Base-by-base conservation (phyloP, 768 basidiomycete genomes). In the Suillus lakei region DNA sequence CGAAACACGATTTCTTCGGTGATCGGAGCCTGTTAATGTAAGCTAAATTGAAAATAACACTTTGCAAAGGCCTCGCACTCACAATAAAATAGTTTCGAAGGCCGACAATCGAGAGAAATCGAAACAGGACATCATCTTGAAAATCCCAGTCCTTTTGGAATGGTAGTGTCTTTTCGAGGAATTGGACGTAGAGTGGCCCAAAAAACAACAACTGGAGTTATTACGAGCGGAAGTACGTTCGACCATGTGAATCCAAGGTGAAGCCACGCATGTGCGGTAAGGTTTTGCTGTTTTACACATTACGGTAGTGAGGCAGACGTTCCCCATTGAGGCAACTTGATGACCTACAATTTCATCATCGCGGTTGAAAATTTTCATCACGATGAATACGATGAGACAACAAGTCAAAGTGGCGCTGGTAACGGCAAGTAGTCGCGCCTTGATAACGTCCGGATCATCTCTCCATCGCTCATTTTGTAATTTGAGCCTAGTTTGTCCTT, bases 1-100 rank as follows among this genome's bases (percentile, higher is more conserved):
- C 98, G 83, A 74, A 98, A 99, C 9, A 94, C 92, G 30, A 98
- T 64, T 76, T 99, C 97, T 79, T 99, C 97, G 0, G 96, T 96
- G 39, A 96, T 76, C 0, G 97, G 97, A 4, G 85, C 96, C 95
- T 96, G 65, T 36, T 5, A 23, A 38, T 32, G 9, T 21, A 6
- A 51, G n/a, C 28, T 59, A 30, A 5, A 30, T 41, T 10, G 28
- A 10, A 59, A 21, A 28, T 12, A 28, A 30, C 7, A 41, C 36
- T 68, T 64, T 44, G 13, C 61, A 53, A 59, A 53, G 10, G 18
- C 10, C 38, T 59, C 6, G 12, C 34, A 74, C 82, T 26, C 62
- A 85, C 87, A 46, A 83, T 64, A 26, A 82, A 58, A 74, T 90
- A 94, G 74, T 96, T 97, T 64, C 96, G 80, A 26, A 89, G 61